Evolutionary conservation across 257 asterid species (phyloP).

Genomic region (Sherardia arvensis): DNA sequence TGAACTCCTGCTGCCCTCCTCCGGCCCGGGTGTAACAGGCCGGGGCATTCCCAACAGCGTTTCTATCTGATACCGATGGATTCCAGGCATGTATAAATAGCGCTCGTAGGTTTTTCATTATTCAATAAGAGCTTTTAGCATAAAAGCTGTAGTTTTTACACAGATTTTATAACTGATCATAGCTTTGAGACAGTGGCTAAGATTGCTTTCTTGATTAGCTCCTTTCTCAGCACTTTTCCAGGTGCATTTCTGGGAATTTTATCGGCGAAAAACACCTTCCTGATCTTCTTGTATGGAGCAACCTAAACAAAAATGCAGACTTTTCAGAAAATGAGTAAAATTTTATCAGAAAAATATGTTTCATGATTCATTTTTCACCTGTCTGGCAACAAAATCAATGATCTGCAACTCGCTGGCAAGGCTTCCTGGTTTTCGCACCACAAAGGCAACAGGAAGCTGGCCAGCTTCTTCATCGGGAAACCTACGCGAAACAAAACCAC

Average conservation of each 20-base stretch:
- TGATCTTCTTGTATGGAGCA: constrained; percentile 49
- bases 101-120: not conserved
- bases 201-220: constrained; percentile 27
- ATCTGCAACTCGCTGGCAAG: constrained; percentile 20
- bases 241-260: constrained; percentile 48
- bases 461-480: constrained; percentile 53
- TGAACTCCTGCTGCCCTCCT: constrained; percentile 67
- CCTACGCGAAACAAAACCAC: constrained; percentile 18
- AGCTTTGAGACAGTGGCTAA: constrained; percentile 31
- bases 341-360: no score
- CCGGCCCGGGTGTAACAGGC: constrained; percentile 72
- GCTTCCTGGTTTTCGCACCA: constrained; percentile 36
- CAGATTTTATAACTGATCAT: constrained; percentile 5
- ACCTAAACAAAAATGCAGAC: constrained; percentile 33
- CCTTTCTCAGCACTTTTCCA: constrained; percentile 47
- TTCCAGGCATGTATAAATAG: not conserved
- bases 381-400: constrained; percentile 38
- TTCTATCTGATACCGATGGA: constrained; percentile 43
- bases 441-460: constrained; percentile 49
- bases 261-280: constrained; percentile 31
- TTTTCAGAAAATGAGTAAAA: not conserved
- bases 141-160: not conserved
- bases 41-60: constrained; percentile 87
- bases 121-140: not conserved
- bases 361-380: no score